Evolutionary conservation across 129 eudicot genomes (phyloP), one percentile per base, ranked within the genome.

Genomic region (Lactuca sativa): DNA sequence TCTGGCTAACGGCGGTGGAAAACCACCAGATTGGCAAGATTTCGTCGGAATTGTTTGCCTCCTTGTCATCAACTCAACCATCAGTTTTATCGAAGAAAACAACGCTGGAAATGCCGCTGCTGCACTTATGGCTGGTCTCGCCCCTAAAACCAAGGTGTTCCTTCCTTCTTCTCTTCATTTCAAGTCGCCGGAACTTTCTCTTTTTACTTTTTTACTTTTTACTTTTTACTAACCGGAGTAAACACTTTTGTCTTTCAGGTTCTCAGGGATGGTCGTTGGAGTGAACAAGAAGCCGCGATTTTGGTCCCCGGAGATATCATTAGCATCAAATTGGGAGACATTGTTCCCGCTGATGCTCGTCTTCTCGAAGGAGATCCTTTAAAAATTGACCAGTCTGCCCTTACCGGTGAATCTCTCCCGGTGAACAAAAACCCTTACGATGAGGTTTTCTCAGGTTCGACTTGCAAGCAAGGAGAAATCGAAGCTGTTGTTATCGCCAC

Each of bases 121-220:
- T 32, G 96, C 96, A 17, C 96, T 90, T 76, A 90, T 90, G 96
- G 96, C 96, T 78, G 96, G 96, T 64, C 95, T 90, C 58, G 96
- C 96, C 67, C 96, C 96, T 40, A 90, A 90, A 78, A 86, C 93
- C 16, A 86, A 90, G 95, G 96, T 89, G 83, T 56, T 1, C 6
- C 0, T 4, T 12, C 52, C 52, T 43, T 3, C 13, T 9, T 43
- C 13, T 43, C 11, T 16, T 63, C 54, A 2, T 56, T 7, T 21
- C 4, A 12, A 1, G 66, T 25, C 11, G 31, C 25, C 12, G 56
- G 7, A n/a, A 51, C 51, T 6, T 40, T 36, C 40, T 61, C 6
- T 34, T 36, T 13, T 43, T 3, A 8, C 37, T 2, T 2, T 21
- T 47, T 72, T 13, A 4, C 30, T 25, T 25, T 25, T 25, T 25